Evolutionary conservation across 352 stramenopile species (phyloP), one percentile per base, ranked within the genome.

Genomic region (Pythium sukuiense): DNA sequence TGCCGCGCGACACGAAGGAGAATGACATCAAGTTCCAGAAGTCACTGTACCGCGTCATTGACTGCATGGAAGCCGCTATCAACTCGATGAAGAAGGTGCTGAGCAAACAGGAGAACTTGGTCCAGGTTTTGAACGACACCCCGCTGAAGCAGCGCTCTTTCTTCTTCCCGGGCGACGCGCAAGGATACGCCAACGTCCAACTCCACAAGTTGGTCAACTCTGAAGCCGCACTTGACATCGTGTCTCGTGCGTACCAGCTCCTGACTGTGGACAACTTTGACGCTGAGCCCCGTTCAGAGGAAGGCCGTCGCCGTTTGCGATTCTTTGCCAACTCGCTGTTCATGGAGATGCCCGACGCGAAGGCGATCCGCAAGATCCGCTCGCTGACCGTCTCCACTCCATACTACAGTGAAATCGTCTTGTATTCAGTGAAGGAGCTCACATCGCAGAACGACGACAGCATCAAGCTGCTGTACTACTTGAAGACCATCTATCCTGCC

Each of bases 391-490:
- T 95, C 0, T 89, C 87, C 9, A 95, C 87, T n/a, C 87, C 89
- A 56, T 95, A 95, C 72, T 95, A 93, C 75, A 93, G 80, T 58
- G 87, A 95, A 83, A 95, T 95, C 45, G 87, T 95, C 29, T 43
- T 95, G 74, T 95, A 93, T 73, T 95, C 87, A 62, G 79, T 95
- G 53, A 93, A 95, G 70, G 87, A 95, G 26, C 57, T 95, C 58
- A 95, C 87, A 0, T 62, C 77, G 0, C 78, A 92, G 59, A 95
- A 95, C 50, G 87, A 93, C 32, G 87, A 95, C 73, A 96, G 95
- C 61, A 96, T 99, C 48, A 99, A 97, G 39, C 90, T 97, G 18
- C 71, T 99, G 64, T 96, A 99, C 39, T 99, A 99, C 65, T 69
- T 97, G 60, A 85, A 93, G 59, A 95, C 87, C 5, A 93, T 95